These are phyloP conservation scores for Eremochloa ophiuroides DNA, from an alignment of 176 grass and related monocot species.

Conservation along the genomic window DNA sequence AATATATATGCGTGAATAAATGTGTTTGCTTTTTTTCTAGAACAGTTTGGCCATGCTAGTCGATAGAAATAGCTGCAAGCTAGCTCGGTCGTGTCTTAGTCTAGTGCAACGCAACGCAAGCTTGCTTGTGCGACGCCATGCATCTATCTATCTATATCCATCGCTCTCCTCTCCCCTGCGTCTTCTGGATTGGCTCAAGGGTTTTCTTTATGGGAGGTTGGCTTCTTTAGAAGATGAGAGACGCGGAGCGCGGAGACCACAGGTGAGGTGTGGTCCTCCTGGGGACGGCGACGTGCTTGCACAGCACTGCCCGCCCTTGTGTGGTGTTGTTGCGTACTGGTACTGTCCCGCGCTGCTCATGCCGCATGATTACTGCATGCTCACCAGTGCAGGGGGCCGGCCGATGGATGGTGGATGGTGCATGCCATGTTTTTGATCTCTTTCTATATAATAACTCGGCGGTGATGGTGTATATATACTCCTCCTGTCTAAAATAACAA, in stretches of 20 bases:
- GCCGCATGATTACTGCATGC: slow-evolving; percentile 37
- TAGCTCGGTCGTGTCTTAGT: slow-evolving; percentile 21
- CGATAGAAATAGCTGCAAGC: background rate
- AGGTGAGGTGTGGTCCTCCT: slow-evolving; percentile 39
- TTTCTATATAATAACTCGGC: background rate
- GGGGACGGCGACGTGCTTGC: slow-evolving; percentile 44
- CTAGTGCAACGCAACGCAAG: background rate
- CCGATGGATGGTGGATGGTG: background rate
- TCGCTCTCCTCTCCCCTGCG: slow-evolving; percentile 33
- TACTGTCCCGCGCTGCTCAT: background rate
- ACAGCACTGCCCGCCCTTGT: background rate
- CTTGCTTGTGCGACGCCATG: slow-evolving; percentile 10
- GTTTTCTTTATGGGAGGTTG: slow-evolving; percentile 44
- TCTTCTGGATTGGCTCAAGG: slow-evolving; percentile 28
- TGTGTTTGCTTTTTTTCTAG: background rate
- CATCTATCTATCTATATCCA: background rate
- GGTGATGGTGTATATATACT: no score
- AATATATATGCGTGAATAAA: background rate
- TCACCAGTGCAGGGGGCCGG: slow-evolving; percentile 7
- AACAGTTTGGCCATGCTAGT: no score
- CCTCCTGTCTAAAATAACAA: no score
- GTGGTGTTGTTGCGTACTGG: slow-evolving; percentile 8
- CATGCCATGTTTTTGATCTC: slow-evolving; percentile 28
- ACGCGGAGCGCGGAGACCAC: slow-evolving; percentile 18
- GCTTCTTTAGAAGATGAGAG: slow-evolving; percentile 61